Evolutionary conservation across 768 basidiomycete genomes (phyloP).

Genomic region (Albatrellus ellisii): DNA sequence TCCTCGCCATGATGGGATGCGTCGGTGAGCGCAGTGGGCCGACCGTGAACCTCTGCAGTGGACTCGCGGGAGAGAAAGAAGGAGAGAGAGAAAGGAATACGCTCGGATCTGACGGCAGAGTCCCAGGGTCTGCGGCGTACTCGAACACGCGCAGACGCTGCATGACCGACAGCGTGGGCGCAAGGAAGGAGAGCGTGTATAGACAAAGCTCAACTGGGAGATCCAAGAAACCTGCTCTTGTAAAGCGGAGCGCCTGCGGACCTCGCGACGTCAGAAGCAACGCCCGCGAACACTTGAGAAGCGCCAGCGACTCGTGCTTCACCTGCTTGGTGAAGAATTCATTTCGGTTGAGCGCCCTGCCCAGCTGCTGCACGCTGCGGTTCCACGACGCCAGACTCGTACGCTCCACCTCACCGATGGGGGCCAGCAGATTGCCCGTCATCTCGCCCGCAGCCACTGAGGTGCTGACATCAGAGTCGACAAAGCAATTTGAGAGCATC

Average conservation of each 20-base stretch:
- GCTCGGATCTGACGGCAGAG: conserved; percentile 26
- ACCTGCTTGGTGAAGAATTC: conserved; percentile 23
- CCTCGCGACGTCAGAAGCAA: conserved; percentile 25
- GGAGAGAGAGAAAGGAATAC: not conserved
- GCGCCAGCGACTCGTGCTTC: conserved; percentile 32
- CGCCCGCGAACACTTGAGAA: conserved; percentile 37
- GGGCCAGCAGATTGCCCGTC: conserved; percentile 18
- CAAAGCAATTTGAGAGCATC: conserved; percentile 31
- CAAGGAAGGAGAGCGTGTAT: conserved; percentile 42
- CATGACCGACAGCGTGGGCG: conserved; percentile 39
- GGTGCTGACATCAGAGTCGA: conserved; percentile 7
- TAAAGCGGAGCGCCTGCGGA: conserved; percentile 7
- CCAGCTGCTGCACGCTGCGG: conserved; percentile 22
- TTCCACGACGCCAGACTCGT: conserved; percentile 22
- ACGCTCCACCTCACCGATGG: conserved; percentile 12
- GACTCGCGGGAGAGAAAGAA: too few relatives aligned
- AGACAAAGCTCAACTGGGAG: conserved; percentile 48
- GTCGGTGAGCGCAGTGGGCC: conserved; percentile 13
- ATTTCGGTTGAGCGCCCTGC: conserved; percentile 30
- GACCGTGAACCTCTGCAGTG: conserved; percentile 5
- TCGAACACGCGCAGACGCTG: conserved; percentile 41
- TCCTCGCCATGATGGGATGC: conserved; percentile 23
- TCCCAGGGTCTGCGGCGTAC: conserved; percentile 34
- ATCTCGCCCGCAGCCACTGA: conserved; percentile 15
- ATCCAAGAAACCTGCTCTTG: conserved; percentile 13